Base-by-base conservation (phyloP, 345 rosid genomes). In the Populus deltoides region DNA sequence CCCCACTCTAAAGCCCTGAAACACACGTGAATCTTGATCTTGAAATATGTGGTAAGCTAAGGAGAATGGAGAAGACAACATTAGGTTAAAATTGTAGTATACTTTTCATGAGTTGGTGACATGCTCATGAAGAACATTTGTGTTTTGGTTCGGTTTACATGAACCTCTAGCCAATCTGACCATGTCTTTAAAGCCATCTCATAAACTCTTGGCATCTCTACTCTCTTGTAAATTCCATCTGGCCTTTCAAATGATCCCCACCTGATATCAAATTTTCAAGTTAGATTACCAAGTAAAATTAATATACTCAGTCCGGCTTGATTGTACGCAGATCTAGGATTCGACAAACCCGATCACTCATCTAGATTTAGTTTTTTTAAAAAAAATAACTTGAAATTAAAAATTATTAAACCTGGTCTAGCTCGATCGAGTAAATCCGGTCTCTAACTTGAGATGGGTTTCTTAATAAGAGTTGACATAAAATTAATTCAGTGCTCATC, bases 1-100 rank as follows among this genome's bases (percentile, higher is more conserved):
- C 87, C 92, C 99, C 99, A 95, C 67, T 90, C 94, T 66, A 81
- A 79, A n/a, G 96, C 92, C 83, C 98, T 92, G 81, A 51, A 74
- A 66, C 5, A 29, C 33, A 25, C 3, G 18, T 27, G 17, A 63
- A 25, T n/a, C 31, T 9, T 1, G 66, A 61, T 22, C 25, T 9
- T 8, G 66, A 61, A 61, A 61, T 20, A 61, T 9, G 11, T 9
- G 7, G 11, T 61, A 1, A 61, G 13, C 31, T 8, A 59, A 59
- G 7, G 24, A 18, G 27, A 59, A n/a, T 22, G 7, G 17, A 15
- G 0, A n/a, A 55, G 62, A 55, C 8, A 13, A 18, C 8, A 22
- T 6, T 59, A 59, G 66, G 59, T 16, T 12, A 31, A 29, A 35
- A 24, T 16, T 13, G 20, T 8, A 43, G 8, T 51, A 18, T 81